Base-by-base conservation (phyloP, 2,329 filamentous ascomycete genomes). In the Amylocarpus encephaloides region DNA sequence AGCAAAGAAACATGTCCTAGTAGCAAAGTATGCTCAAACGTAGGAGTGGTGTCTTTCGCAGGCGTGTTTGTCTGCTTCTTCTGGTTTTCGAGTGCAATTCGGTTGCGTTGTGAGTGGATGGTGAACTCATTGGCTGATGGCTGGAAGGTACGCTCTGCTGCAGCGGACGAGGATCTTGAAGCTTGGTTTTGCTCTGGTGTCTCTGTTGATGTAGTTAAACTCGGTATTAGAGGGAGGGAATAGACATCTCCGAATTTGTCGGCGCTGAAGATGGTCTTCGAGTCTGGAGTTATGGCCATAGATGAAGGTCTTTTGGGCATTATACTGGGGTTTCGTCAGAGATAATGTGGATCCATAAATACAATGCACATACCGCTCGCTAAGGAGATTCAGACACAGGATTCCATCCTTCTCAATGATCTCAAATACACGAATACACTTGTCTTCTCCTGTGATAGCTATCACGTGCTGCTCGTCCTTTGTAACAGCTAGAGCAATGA, bases 181-280 rank as follows among this genome's bases (percentile, higher is more conserved):
- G 49, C 40, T 44, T 54, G 53, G 48, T 30, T 39, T 52, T 43
- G n/a, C 40, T 53, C 51, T 48, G 32, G 33, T 7, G 7, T 26
- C 22, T 26, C 22, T 53, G 43, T 13, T 36, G 45, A 30, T 54
- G 51, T 22, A 42, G 46, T 13, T 18, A 52, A 26, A 13, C 46
- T 48, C 11, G 63, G 63, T 40, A 89, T 66, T 2, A 97, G 73
- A 12, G 93, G 92, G 6, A 98, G 70, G 10, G 87, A 80, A 70
- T 95, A 97, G 53, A 96, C 92, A 67, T 98, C 93, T 58, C 93
- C 93, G 64, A 97, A 97, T 68, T 98, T 98, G 73, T 98, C 93
- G 46, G 83, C 92, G 54, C 81, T 83, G 51, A 97, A 70, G 55
- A 98, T 88, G 7, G 82, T 86, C 39, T 76, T 74, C 54, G 80